A percentile compares a stretch with the other conserved stretches of the same genome.
phyloP scores from a whole-genome alignment of 2,329 filamentous ascomycete species.

The Rhytidhysteron rufulum region DNA sequence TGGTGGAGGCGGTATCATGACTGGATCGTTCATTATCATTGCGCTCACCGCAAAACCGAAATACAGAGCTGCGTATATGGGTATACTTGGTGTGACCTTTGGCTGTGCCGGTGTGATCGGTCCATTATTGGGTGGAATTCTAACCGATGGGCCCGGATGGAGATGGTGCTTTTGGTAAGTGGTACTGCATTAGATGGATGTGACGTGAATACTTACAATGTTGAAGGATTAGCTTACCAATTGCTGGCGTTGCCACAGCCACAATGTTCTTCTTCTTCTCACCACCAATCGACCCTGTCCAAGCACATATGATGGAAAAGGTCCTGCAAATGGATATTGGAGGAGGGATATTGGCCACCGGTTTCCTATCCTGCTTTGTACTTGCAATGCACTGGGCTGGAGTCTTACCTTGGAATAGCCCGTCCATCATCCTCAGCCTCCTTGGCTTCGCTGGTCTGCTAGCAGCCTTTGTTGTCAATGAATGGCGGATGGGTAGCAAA shows the following conservation, averaged over 20 bases:
- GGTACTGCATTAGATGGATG: not conserved
- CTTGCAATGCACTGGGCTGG: slow-evolving; percentile 27
- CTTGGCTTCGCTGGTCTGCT: not conserved
- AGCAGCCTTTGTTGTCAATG: not conserved
- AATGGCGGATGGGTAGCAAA: not conserved
- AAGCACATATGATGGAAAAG: slow-evolving; percentile 12
- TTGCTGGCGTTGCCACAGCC: slow-evolving; percentile 36
- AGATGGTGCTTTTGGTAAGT: slow-evolving; percentile 21
- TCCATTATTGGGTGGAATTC: slow-evolving; percentile 41
- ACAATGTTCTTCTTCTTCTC: slow-evolving; percentile 36
- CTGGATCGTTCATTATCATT: slow-evolving; percentile 36
- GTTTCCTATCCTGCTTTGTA: slow-evolving; percentile 20
- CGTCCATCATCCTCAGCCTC: not conserved
- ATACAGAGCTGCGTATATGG: slow-evolving; percentile 36
- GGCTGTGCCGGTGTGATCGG: slow-evolving; percentile 35
- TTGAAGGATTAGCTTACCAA: slow-evolving; percentile 36
- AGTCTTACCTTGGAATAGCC: slow-evolving; percentile 1
- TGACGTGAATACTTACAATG: not conserved
- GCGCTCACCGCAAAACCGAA: slow-evolving; percentile 38
- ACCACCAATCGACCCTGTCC: not conserved
- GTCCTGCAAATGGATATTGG: slow-evolving; percentile 21
- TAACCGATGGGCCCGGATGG: slow-evolving; percentile 41
- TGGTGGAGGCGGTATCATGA: slow-evolving; percentile 34
- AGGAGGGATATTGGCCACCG: slow-evolving; percentile 16
- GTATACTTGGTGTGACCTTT: slow-evolving; percentile 34